Evolutionary conservation across 352 stramenopile species (phyloP), one percentile per base, ranked within the genome.

Genomic region (Phytophthora cryptogea): DNA sequence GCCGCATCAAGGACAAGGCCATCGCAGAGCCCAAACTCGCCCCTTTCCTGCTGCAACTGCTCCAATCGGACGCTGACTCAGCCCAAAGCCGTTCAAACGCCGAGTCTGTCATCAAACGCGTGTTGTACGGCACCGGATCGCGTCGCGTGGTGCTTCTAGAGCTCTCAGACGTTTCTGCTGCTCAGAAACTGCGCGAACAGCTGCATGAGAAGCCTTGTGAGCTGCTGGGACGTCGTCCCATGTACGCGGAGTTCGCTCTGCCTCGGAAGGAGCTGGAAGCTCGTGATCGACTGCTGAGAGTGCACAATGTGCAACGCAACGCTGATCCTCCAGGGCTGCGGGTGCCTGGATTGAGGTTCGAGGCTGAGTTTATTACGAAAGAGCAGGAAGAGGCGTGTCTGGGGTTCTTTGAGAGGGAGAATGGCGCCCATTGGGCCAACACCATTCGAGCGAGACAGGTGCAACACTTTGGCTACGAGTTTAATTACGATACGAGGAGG

Each of bases 391-490:
- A 6, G 9, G 59, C 61, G 7, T 70, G 90, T 51, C 27, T 95
- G 6, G 59, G 63, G 2, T 72, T 85, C 41, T 80, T 95, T 45
- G 86, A 93, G 43, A 59, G 70, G 32, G 68, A 88, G 13, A 70
- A 80, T 26, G 67, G 76, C 4, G 53, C 31, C 0, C 70, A 72
- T 27, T 95, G 86, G 86, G 68, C 74, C n/a, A 78, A 81, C 36
- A 92, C 81, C 1, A 82, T 95, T 26, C 82, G 84, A 58, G 82
- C 83, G 23, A 83, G 89, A 31, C 86, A 94, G 49, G 89, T 96
- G 55, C 84, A 95, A 71, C 89, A 96, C 65, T 96, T 89, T 67
- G 86, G 88, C 17, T 94, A 83, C 59, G 83, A 83, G 60, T 96
- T 96, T 59, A 89, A 90, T 64, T 96, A 96, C 63, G 80, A 90